These are phyloP conservation scores for Blastomyces parvus DNA, from an alignment of 2,329 filamentous ascomycete species.

Conservation along the genomic window DNA sequence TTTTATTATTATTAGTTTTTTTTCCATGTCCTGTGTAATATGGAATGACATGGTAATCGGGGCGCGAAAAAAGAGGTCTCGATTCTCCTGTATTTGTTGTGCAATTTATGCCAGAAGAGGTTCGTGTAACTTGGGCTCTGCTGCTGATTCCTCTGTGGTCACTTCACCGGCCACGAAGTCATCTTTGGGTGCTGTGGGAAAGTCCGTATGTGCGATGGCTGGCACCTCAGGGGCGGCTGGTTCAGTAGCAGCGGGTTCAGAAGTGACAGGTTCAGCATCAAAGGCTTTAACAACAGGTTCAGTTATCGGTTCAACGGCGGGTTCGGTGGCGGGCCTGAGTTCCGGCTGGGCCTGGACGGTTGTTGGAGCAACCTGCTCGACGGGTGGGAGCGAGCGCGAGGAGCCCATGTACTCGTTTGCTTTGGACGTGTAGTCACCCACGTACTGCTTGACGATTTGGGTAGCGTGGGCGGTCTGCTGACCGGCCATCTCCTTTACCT, in stretches of 20 bases:
- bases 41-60: neutral
- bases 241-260: neutral
- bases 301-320: constrained; percentile 19
- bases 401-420: constrained; percentile 47
- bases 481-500: constrained; percentile 51
- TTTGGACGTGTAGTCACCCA: constrained; percentile 52
- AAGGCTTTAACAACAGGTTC: constrained; percentile 15
- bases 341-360: constrained; percentile 19
- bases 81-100: neutral
- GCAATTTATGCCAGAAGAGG: constrained; percentile 7
- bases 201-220: neutral
- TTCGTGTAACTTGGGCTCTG: constrained; percentile 1
- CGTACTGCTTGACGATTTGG: constrained; percentile 49
- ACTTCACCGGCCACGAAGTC: neutral
- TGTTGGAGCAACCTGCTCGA: neutral
- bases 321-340: constrained; percentile 17
- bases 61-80: neutral
- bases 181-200: neutral
- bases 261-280: neutral
- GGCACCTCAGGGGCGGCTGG: neutral
- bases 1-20: neutral
- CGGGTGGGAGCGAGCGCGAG: constrained; percentile 13
- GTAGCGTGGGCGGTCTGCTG: constrained; percentile 51
- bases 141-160: neutral
- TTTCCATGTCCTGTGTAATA: too few species aligned